Evolutionary conservation across 495 filamentous ascomycete species (phyloP), one percentile per base, ranked within the genome.

Genomic region (Lichenothelia convexa): DNA sequence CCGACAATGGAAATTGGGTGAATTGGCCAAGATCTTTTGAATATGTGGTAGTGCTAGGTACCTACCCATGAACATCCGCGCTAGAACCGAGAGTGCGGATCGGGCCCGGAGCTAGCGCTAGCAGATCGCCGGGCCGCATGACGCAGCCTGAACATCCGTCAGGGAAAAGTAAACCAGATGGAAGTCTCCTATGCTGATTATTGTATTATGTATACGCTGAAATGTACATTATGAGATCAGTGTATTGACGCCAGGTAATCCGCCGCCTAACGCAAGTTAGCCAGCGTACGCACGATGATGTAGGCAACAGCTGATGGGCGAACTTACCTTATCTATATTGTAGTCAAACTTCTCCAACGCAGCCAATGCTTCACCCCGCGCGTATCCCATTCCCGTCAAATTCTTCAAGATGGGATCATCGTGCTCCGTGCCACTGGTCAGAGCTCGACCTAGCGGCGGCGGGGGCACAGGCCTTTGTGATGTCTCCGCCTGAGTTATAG

Each of bases 301-400:
- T 20, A 13, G 9, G 13, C 20, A 3, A 23, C 22, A 39, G 26
- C 38, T 21, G 18, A 20, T 32, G 26, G 18, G 21, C 6, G 15
- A 12, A 58, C 73, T 62, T 62, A 93, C 89, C 75, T 83, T 80
- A 53, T 92, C 84, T 49, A 93, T 64, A 58, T 94, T 86, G 57
- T 93, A 93, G 51, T 93, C 86, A 57, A 75, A 89, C 56, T 84
- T 86, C 64, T 94, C 89, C 51, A 97, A 58, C 22, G 89, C 89
- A 37, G 61, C 64, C 21, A 95, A 62, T n/a, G 81, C 79, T 30
- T 80, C 75, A 4, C 68, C 67, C 29, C 89, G 64, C 18, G 75
- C 63, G 56, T 89, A 97, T 2, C 89, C 89, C 85, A 95, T 91
- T 18, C 69, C 72, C 8, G 82, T 93, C 53, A 97, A 52, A 43